Base-by-base conservation (phyloP, 805 yeast species). In the Hanseniaspora occidentalis region DNA sequence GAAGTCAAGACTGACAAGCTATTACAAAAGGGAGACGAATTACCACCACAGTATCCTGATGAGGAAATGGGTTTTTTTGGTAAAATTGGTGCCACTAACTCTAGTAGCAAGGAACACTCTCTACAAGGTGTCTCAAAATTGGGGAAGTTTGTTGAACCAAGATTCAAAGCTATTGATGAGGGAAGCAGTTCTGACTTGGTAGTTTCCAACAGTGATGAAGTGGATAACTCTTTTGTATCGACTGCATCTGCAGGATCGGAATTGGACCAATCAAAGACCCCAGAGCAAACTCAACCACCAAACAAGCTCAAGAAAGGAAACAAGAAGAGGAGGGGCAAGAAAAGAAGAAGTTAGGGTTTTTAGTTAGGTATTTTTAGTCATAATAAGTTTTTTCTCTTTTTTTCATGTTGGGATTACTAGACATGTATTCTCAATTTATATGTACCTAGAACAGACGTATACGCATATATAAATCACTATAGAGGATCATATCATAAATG, bases 1-100 rank as follows among this genome's bases (percentile, higher is more conserved):
- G 62, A 61, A 22, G 51, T 51, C 37, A 57, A 57, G 22, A 56
- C 56, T 14, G 85, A 80, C 49, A 65, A 70, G 19, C 61, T 81
- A 3, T 60, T 81, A 41, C 88, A 77, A 48, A 75, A 72, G 52
- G 88, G 88, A 3, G 88, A 79, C 45, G 78, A 71, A 35, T 56
- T 80, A 33, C 88, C 88, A 14, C 89, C 89, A 2, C 61, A 66
- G 14, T 80, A 80, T 51, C 83, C 84, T 1, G 70, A 64, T 16
- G 76, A 73, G 4, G 82, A 77, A 46, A 65, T 70, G 37, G 76
- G 74, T 22, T 78, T 78, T 47, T 77, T 79, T 50, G 83, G 50
- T 10, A 40, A 47, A 27, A 41, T 50, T 19, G 19, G 33, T 9
- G 18, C 8, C 6, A 29, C n/a, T n/a, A n/a, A n/a, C n/a, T n/a